These are phyloP conservation scores for Ensete glaucum DNA, from an alignment of 176 grass and related monocot genomes.

Conservation along the genomic window DNA sequence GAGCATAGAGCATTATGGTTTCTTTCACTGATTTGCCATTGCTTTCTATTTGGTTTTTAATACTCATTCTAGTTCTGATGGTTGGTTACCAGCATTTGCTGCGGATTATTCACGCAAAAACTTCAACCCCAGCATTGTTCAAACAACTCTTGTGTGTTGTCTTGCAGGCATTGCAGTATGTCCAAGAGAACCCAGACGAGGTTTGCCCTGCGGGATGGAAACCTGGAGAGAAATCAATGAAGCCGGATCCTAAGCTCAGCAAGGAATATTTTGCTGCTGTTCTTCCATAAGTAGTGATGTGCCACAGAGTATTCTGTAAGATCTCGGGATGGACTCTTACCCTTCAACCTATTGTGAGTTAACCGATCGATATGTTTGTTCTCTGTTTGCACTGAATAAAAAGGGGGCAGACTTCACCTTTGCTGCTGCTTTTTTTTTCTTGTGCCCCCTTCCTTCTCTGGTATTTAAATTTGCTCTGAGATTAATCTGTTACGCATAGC, in stretches of 20 bases:
- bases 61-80: not conserved
- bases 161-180: conserved; percentile 73
- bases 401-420: too few species aligned
- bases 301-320: not conserved
- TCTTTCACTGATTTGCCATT: not conserved
- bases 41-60: not conserved
- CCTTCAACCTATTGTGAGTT: too few species aligned
- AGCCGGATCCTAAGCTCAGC: conserved; percentile 81
- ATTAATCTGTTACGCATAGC: too few species aligned
- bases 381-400: not conserved
- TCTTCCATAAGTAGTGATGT: not conserved
- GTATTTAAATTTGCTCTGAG: too few species aligned
- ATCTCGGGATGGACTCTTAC: too few species aligned
- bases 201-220: conserved; percentile 94
- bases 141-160: not conserved
- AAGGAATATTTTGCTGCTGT: conserved; percentile 77
- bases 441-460: too few species aligned
- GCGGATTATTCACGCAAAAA: not conserved
- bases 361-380: too few species aligned
- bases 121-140: not conserved
- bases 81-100: not conserved
- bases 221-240: conserved; percentile 73
- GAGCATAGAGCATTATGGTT: not conserved
- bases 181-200: conserved; percentile 96
- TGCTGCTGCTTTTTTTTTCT: too few species aligned